Percentiles rank a stretch among this genome's conserved stretches.
These are phyloP conservation scores for Geotrichum phurueaensis DNA, from an alignment of 1,139 yeast genomes.

Conservation along the genomic window DNA sequence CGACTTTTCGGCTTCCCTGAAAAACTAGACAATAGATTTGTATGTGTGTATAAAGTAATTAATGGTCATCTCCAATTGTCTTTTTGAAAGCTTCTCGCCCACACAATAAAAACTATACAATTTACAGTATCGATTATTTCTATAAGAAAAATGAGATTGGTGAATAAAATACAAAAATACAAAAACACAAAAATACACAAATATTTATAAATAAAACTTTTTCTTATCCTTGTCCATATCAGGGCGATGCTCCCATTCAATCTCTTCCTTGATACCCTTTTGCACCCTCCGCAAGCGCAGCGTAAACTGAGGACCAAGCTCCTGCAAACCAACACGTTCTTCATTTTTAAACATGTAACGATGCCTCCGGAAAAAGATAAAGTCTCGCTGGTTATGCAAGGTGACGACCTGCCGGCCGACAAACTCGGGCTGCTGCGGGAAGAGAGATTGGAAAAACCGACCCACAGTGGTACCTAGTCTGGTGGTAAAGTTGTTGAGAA, in stretches of 20 bases:
- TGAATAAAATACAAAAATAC: not conserved
- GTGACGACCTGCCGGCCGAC: conserved; percentile 95
- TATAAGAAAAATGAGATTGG: not conserved
- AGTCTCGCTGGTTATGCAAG: conserved; percentile 92
- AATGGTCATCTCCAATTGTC: not conserved
- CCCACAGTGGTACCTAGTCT: conserved; percentile 91
- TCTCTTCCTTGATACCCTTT: conserved; percentile 83
- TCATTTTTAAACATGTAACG: conserved; percentile 85
- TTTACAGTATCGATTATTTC: not conserved
- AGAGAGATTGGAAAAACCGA: conserved; percentile 79
- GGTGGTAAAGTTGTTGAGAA: conserved; percentile 85
- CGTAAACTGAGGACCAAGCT: conserved; percentile 94
- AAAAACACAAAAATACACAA: not conserved
- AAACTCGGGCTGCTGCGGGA: conserved; percentile 89
- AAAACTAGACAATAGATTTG: not conserved
- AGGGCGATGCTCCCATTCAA: conserved; percentile 94
- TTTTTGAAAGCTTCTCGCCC: not conserved
- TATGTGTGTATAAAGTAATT: not conserved
- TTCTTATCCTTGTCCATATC: conserved; percentile 95
- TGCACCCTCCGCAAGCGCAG: conserved; percentile 80
- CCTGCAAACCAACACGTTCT: conserved; percentile 90
- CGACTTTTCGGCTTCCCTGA: not conserved
- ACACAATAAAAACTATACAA: not conserved
- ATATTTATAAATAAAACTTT: conserved; percentile 67
- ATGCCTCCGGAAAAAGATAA: conserved; percentile 89